Evolutionary conservation across 805 yeast genomes (phyloP).

Genomic region (Metschnikowia noctiluminum): DNA sequence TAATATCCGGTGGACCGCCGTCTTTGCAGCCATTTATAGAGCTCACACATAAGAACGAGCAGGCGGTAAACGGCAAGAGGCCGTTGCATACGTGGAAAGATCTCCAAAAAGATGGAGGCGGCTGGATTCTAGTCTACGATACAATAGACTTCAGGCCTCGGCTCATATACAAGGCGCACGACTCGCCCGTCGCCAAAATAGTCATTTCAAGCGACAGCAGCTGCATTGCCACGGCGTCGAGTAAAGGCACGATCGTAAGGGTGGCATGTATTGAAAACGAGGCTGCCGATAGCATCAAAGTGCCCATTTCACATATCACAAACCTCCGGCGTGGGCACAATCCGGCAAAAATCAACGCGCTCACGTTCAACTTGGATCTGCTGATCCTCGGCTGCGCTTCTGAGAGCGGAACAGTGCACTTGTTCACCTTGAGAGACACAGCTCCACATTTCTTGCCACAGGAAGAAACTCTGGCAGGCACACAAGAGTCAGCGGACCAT

Average conservation of each 20-base stretch:
- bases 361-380: slow-evolving; percentile 34
- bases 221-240: slow-evolving; percentile 39
- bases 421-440: slow-evolving; percentile 25
- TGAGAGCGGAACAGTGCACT: slow-evolving; percentile 40
- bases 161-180: slow-evolving; percentile 39
- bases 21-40: slow-evolving; percentile 19
- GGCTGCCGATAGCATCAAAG: slow-evolving; percentile 8
- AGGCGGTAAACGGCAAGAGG: slow-evolving; percentile 14
- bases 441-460: neutral
- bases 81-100: slow-evolving; percentile 24
- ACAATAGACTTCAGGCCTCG: slow-evolving; percentile 30
- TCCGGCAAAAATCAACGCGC: slow-evolving; percentile 30
- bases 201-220: slow-evolving; percentile 25
- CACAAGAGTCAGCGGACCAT: slow-evolving; percentile 7
- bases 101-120: slow-evolving; percentile 26
- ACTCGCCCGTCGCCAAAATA: slow-evolving; percentile 32
- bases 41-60: slow-evolving; percentile 24
- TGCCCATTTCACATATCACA: slow-evolving; percentile 26
- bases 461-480: neutral
- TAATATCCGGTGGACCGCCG: neutral
- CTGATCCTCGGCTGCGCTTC: slow-evolving; percentile 38
- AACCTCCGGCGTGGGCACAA: slow-evolving; percentile 42
- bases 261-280: slow-evolving; percentile 24
- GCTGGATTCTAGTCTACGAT: slow-evolving; percentile 42
- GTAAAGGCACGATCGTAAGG: slow-evolving; percentile 42